phyloP scores from a whole-genome alignment of 192 early-diverging fungal genomes.

The Geosiphon pyriformis region DNA sequence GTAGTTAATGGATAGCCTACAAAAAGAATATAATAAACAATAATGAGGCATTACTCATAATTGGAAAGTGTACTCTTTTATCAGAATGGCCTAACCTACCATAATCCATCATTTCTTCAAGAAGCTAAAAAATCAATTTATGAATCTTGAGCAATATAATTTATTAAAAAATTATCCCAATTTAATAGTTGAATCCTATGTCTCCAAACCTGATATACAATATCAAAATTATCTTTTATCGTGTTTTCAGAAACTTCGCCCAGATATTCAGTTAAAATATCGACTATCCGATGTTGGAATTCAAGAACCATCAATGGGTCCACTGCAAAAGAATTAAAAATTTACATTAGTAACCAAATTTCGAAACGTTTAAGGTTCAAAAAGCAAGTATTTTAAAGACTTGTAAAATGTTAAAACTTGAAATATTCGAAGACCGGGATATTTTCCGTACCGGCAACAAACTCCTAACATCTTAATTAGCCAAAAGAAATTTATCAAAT shows the following conservation, averaged over 20 bases:
- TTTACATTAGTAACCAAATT: neutral
- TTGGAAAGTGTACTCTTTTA: no score
- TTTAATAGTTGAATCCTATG: no score
- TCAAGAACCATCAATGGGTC: constrained; percentile 80
- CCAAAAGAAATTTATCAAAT: no score
- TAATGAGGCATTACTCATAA: no score
- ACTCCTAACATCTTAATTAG: no score
- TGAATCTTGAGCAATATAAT: no score
- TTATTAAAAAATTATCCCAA: no score
- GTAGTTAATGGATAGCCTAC: constrained; percentile 75
- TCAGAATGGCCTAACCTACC: constrained; percentile 36
- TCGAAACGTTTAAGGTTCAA: no score
- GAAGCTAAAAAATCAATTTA: constrained; percentile 46
- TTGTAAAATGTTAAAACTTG: no score
- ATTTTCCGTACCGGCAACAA: no score
- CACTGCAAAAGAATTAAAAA: constrained; percentile 39
- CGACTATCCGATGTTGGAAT: constrained; percentile 75
- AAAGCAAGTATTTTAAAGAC: no score
- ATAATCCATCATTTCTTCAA: constrained; percentile 94
- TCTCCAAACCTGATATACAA: constrained; percentile 68
- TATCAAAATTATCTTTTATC: constrained; percentile 90
- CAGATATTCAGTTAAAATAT: constrained; percentile 80
- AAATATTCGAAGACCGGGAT: no score
- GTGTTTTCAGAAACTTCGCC: constrained; percentile 72
- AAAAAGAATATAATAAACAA: neutral